Evolutionary conservation across 1,284 basidiomycete species (phyloP), one percentile per base, ranked within the genome.

Genomic region (Fistulinella cinereoalba): DNA sequence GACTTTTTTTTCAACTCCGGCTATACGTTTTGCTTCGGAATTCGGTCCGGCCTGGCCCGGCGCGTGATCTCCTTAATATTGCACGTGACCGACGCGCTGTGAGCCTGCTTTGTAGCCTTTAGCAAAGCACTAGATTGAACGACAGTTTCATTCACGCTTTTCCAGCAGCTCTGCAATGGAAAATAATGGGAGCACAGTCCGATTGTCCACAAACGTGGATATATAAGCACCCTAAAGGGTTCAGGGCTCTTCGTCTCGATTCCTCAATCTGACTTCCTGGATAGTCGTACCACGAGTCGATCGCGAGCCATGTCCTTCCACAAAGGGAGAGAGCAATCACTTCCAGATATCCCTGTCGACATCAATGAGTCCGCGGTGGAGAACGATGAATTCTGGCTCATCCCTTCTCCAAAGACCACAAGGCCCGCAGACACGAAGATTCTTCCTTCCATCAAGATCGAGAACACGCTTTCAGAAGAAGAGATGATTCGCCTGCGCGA

Each of bases 401-500:
- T 19, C 18, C 40, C 31, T 13, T 39, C 42, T 9, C 3, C 33
- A 0, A 23, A 23, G 31, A 38, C 23, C 23, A n/a, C 18, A 11
- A 16, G n/a, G 5, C 29, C 32, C 19, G 27, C 37, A 6, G 21
- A 44, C 32, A 42, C 23, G 18, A 22, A 39, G 37, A 12, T 23
- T 2, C 54, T 50, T 12, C 59, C 61, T 21, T 33, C 50, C 15
- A 32, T 59, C 34, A 43, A 43, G 4, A 19, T 53, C 18, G 60
- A 63, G 43, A 47, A 50, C 5, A 44, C 25, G 11, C 29, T 62
- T n/a, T 53, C 62, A 3, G 27, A 22, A 10, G 51, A 44, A 40
- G 62, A 65, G 15, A 50, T 57, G 46, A 13, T 22, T 12, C 39
- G 38, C 22, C 29, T 65, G 18, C 58, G 51, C 33, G 51, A 53